A percentile compares a stretch with the other conserved stretches of the same genome.
Evolutionary conservation across 1,284 basidiomycete species (phyloP).

Genomic region (Pholiota adiposa): DNA sequence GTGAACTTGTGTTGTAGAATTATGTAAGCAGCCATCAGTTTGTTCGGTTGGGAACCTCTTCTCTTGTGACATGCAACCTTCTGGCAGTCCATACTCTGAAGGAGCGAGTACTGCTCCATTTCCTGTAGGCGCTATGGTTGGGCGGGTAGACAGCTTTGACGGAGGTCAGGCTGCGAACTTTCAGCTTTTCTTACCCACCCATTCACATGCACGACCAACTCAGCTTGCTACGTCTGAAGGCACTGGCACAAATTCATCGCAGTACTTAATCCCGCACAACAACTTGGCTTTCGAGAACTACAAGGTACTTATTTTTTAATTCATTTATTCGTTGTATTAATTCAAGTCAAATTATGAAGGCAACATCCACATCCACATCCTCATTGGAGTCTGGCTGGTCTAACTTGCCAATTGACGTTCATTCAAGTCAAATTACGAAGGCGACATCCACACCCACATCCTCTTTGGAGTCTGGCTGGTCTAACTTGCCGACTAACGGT

Average conservation of each 20-base stretch:
- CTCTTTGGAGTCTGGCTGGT: too few species aligned
- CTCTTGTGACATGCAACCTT: background rate
- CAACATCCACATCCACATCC: slow-evolving; percentile 11
- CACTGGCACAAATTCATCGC: slow-evolving; percentile 14
- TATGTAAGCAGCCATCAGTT: slow-evolving; percentile 8
- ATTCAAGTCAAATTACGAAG: too few species aligned
- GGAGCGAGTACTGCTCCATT: background rate
- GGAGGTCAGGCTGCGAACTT: slow-evolving; percentile 7
- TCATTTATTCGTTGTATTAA: slow-evolving; percentile 9
- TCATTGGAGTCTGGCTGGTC: slow-evolving; percentile 11
- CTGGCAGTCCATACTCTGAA: background rate
- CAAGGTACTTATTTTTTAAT: slow-evolving; percentile 11
- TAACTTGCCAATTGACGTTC: too few species aligned
- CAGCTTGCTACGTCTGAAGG: slow-evolving; percentile 13
- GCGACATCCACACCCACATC: too few species aligned
- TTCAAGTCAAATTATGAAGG: slow-evolving; percentile 12
- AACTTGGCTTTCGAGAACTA: slow-evolving; percentile 15
- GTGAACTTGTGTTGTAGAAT: slow-evolving; percentile 2
- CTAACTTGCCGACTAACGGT: background rate
- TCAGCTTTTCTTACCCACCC: slow-evolving; percentile 7
- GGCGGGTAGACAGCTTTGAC: slow-evolving; percentile 8
- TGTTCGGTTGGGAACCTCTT: background rate
- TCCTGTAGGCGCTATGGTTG: slow-evolving; percentile 9
- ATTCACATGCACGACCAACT: slow-evolving; percentile 5
- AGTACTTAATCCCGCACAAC: slow-evolving; percentile 11